Base-by-base conservation (phyloP, 106 monocot species). In the Vanilla planifolia region DNA sequence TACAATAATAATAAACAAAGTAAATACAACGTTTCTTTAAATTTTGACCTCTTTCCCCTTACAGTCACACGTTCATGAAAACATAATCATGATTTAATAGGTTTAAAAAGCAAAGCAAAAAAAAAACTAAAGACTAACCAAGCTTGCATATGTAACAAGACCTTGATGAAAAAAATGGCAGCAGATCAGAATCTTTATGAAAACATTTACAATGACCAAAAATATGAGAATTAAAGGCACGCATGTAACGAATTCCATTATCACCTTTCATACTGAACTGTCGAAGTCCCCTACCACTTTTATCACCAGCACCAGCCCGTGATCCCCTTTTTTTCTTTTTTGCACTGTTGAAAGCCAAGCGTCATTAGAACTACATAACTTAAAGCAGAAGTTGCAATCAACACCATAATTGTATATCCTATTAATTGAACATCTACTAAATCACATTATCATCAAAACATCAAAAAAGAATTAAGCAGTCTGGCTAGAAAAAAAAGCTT, bases 251-350 rank as follows among this genome's bases (percentile, higher is more conserved):
- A 17, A n/a, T 28, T 21, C 28, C 43, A 48, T 4, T 24, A 64
- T 71, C 55, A 88, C 88, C 88, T 88, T 79, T 83, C 88, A 88
- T 88, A 56, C 88, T 88, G 55, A 88, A 88, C 45, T 83, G 83
- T 37, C 88, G 82, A 42, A 88, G 73, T 52, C 88, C 88, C 63
- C 88, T 88, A 37, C 92, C 92, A 78, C 67, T 82, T 85, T 99
- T 99, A 67, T 99, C 98, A 69, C 79, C 86, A 30, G 59, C 67
- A 63, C 80, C 88, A 24, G 80, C 88, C 29, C 98, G 78, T 48
- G 81, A 45, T 61, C 73, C 88, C 60, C 92, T 81, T 59, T 88
- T 99, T 78, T 99, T 99, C 88, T 92, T 99, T 76, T 92, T 99
- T 8, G 77, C 66, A 68, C 71, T 80, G 66, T 63, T 62, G 9